Conservation (phyloP, 169 alveolate species). For the Cryptosporidium bovis region DNA sequence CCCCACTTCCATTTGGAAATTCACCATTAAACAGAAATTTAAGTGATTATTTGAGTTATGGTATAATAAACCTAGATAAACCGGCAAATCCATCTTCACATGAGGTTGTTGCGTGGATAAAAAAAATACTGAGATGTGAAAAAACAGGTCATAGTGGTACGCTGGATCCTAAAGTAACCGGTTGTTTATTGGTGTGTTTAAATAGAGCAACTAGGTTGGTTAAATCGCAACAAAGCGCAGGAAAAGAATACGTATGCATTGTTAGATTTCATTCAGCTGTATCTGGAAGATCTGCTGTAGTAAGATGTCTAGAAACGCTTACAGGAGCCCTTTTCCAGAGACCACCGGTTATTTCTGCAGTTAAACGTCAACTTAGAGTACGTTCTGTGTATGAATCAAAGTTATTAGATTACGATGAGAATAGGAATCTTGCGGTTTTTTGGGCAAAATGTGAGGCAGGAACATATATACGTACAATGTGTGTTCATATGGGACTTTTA, state of each 20-base stretch:
- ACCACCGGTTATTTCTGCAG: conserved; percentile 99
- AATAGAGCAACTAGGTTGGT: conserved; percentile 99
- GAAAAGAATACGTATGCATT: conserved; percentile 98
- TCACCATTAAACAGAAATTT: conserved; percentile 97
- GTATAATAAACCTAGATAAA: conserved; percentile 98
- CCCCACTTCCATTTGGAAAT: conserved; percentile 99
- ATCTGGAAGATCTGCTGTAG: conserved; percentile 81
- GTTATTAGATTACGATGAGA: conserved; percentile 96
- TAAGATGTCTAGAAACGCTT: conserved; percentile 92
- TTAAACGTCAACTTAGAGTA: conserved; percentile 98
- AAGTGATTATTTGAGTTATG: conserved; percentile 95
- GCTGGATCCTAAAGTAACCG: conserved; percentile 99
- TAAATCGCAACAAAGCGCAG: conserved; percentile 98
- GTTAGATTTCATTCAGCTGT: conserved; percentile 95
- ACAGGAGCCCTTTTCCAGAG: conserved; percentile 98
- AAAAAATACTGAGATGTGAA: conserved; percentile 97
- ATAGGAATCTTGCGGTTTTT: conserved; percentile 95
- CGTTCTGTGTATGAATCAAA: conserved; percentile 96
- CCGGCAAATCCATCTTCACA: conserved; percentile 99
- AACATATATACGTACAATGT: conserved; percentile 98
- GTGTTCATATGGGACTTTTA: conserved; percentile 98
- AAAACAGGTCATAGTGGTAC: conserved; percentile 99
- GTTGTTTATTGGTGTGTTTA: conserved; percentile 98
- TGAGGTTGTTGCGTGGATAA: conserved; percentile 99
- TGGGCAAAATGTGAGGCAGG: conserved; percentile 99